Base-by-base conservation (phyloP, 2,329 filamentous ascomycete species). In the Fusarium sp. region DNA sequence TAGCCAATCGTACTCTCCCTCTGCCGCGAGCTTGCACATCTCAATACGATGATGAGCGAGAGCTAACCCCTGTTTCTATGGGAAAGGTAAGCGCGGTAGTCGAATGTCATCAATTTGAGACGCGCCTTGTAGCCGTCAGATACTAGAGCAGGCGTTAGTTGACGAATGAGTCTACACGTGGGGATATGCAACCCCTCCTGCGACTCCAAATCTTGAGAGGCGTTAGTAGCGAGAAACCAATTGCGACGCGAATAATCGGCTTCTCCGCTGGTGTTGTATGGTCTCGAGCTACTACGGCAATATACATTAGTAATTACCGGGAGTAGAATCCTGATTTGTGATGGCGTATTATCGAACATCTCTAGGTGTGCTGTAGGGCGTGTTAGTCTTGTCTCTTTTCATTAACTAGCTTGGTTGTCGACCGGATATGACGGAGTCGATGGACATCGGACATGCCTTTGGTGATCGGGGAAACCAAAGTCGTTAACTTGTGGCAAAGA, bases 11-110 rank as follows among this genome's bases (percentile, higher is more conserved):
- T 91, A 90, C 59, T 93, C 92, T 75, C 92, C 88, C 75, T 91
- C 89, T 24, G 94, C 92, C 7, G 94, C 95, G 40, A 97, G 86
- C 78, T 93, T 89, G 83, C 94, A 97, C 95, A 98, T 98, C 72
- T 92, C 80, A 38, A 83, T 75, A n/a, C 83, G 81, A 66, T 84
- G 81, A 49, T 77, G 66, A 31, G 81, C 80, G 11, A 80, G 81
- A 12, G 81, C 83, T 10, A 84, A 79, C 20, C 81, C 81, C 55
- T 80, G 80, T 63, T 84, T 84, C 62, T 80, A n/a, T n/a, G 27
- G 16, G 9, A 29, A 31, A 20, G 46, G 24, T 51, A 31, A 51
- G 46, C 17, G 27, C 17, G 46, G 27, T 17, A 29, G 46, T 20
- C 17, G 5, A 51, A 51, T 10, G 17, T 5, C 16, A n/a, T 51